Conservation (phyloP, 2,329 filamentous ascomycete species). For the Sclerotinia sclerotiorum region DNA sequence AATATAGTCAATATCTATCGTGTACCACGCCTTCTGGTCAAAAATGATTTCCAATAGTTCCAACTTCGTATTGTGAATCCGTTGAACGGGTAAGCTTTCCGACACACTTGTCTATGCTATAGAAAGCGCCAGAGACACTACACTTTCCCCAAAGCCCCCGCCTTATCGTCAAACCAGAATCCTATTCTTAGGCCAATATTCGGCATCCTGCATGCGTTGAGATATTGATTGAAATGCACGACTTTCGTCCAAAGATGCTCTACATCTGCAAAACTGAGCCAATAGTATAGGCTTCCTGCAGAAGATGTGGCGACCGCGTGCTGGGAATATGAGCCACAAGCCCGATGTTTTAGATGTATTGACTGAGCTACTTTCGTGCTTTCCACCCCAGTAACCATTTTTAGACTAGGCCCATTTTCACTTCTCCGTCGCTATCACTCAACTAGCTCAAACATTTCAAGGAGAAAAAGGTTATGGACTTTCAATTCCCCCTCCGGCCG, state of each 20-base stretch:
- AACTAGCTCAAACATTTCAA: conserved; percentile 1
- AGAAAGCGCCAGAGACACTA: not conserved
- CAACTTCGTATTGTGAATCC: conserved; percentile 1
- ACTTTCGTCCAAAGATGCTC: conserved; percentile 12
- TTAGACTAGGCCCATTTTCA: not conserved
- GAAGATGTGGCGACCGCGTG: not conserved
- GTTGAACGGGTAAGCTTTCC: conserved; percentile 11
- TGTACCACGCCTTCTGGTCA: conserved; percentile 15
- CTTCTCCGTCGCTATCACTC: not conserved
- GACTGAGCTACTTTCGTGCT: not conserved
- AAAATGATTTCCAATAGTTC: conserved; percentile 10
- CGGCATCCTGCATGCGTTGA: conserved; percentile 1
- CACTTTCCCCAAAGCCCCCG: not conserved
- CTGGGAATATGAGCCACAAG: conserved; percentile 2
- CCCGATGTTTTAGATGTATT: conserved; percentile 8
- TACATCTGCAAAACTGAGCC: conserved; percentile 7
- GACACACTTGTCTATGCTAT: not conserved
- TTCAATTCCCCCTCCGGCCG: not conserved
- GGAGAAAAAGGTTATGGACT: conserved; percentile 4
- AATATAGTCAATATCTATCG: not conserved
- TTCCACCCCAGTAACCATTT: not conserved
- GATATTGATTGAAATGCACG: conserved; percentile 2
- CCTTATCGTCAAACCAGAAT: conserved; percentile 11
- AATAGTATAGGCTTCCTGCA: conserved; percentile 14
- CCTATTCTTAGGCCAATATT: conserved; percentile 22